phyloP scores from a whole-genome alignment of 2,329 filamentous ascomycete genomes.

The Trichoderma sp. region DNA sequence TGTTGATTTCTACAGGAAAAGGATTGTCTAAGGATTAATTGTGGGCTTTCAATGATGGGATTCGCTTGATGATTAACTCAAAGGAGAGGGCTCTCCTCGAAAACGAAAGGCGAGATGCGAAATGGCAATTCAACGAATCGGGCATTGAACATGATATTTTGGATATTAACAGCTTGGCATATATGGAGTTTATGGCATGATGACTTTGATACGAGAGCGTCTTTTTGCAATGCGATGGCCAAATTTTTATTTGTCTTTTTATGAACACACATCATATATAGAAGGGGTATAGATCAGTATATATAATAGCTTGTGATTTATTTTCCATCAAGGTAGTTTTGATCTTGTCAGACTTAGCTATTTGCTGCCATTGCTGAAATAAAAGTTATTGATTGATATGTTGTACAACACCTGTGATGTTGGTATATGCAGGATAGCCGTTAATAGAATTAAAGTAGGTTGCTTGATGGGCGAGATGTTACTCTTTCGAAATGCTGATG shows the following conservation, averaged over 20 bases:
- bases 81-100: no score
- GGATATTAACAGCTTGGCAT: not conserved
- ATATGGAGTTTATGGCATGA: not conserved
- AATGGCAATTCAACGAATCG: not conserved
- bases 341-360: not conserved
- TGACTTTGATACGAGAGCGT: not conserved
- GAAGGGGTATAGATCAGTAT: not conserved
- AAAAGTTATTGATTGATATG: not conserved
- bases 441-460: not conserved
- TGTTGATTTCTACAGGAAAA: slow-evolving; percentile 31
- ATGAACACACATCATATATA: not conserved
- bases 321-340: not conserved
- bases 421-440: not conserved
- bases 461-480: not conserved
- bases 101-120: not conserved
- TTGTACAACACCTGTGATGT: not conserved
- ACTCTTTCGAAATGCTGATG: not conserved
- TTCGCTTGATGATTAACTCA: not conserved
- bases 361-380: not conserved
- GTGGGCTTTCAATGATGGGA: not conserved
- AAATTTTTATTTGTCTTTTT: not conserved
- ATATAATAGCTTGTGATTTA: not conserved
- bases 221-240: not conserved
- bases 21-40: slow-evolving; percentile 26
- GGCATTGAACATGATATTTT: not conserved